Percentiles rank a stretch among this genome's conserved stretches.
Conservation (phyloP, 169 alveolate species). For the Theileria sp. region DNA sequence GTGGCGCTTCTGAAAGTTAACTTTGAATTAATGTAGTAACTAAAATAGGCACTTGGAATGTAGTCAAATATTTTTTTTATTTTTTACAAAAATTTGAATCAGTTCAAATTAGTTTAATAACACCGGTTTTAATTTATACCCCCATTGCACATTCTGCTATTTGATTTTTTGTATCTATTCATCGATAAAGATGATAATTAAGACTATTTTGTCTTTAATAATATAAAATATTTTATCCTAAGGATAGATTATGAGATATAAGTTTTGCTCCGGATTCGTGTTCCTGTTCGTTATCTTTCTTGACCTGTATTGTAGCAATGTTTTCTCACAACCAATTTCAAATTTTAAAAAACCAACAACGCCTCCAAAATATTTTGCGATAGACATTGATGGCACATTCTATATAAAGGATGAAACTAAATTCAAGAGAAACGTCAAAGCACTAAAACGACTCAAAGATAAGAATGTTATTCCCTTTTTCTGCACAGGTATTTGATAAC, state of each 20-base stretch:
- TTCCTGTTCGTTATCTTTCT: not conserved
- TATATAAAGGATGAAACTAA: constrained; percentile 5
- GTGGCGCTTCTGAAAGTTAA: not conserved
- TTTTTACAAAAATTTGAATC: no score
- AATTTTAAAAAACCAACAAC: not conserved
- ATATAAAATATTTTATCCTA: not conserved
- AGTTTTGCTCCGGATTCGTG: not conserved
- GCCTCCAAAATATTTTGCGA: constrained; percentile 42
- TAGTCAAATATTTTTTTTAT: not conserved
- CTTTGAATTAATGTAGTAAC: not conserved
- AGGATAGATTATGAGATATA: not conserved
- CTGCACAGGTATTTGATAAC: constrained; percentile 49
- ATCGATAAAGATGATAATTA: not conserved
- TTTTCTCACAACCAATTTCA: not conserved
- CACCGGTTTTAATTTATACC: not conserved
- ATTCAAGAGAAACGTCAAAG: constrained; percentile 37
- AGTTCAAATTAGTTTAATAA: not conserved
- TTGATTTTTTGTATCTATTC: not conserved
- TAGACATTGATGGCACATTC: constrained; percentile 65
- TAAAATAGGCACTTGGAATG: not conserved
- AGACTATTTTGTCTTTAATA: not conserved
- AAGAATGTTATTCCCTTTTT: constrained; percentile 31
- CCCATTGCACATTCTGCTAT: not conserved
- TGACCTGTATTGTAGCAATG: not conserved
- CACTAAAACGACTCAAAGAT: constrained; percentile 7